Percentiles rank a stretch among this genome's conserved stretches.
phyloP scores from a whole-genome alignment of 75 land plant species.

The Chamaecyparis obtusa region DNA sequence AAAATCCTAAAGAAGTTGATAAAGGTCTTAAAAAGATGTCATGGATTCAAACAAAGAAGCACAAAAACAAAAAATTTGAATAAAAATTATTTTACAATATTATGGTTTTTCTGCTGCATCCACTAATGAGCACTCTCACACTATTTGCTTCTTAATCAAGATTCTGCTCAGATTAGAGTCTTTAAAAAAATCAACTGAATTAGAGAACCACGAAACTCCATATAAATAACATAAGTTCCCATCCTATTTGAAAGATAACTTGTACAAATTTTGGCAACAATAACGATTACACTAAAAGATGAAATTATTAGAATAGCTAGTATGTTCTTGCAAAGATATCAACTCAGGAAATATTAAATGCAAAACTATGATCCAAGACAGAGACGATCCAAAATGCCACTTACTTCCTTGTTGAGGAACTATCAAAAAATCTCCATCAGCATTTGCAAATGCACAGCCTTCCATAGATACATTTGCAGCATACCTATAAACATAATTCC shows the following conservation, averaged over 20 bases:
- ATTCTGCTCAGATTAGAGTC: background rate
- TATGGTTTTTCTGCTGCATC: background rate
- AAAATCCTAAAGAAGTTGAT: background rate
- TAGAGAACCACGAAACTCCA: background rate
- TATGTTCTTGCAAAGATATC: background rate
- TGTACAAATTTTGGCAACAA: background rate
- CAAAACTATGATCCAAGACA: background rate
- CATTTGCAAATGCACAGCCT: constrained; percentile 89
- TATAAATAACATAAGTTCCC: background rate
- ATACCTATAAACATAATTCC: constrained; percentile 51
- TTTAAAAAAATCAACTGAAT: background rate
- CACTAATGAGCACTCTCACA: background rate
- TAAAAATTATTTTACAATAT: background rate
- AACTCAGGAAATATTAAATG: background rate
- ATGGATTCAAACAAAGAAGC: background rate
- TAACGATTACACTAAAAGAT: background rate
- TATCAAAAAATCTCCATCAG: constrained; percentile 94
- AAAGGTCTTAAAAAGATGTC: background rate
- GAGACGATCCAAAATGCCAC: constrained; percentile 23
- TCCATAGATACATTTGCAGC: constrained; percentile 92
- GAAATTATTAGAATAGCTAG: background rate
- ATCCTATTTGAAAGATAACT: background rate
- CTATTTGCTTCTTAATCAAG: background rate
- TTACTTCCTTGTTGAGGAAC: constrained; percentile 97
- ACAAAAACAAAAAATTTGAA: background rate